Percentiles rank a stretch among this genome's conserved stretches.
phyloP scores from a whole-genome alignment of 2,329 filamentous ascomycete genomes.

The Aureobasidium uvarum region DNA sequence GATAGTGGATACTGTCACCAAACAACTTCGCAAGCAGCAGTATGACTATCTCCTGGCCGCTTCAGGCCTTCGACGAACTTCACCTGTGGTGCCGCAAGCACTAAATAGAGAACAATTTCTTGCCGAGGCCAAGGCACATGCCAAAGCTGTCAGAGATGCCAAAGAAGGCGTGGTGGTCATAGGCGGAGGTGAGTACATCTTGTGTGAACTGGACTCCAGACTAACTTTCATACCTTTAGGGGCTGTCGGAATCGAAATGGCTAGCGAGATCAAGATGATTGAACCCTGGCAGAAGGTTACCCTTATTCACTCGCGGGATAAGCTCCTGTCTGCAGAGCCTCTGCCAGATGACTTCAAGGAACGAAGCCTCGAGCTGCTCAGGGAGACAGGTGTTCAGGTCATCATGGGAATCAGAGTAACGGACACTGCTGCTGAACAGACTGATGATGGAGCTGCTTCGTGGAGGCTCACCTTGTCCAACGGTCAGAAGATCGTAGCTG shows the following conservation, averaged over 20 bases:
- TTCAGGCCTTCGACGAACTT: conserved; percentile 66
- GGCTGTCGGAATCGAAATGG: conserved; percentile 80
- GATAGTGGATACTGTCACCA: conserved; percentile 44
- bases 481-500: conserved; percentile 59
- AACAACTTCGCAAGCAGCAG: conserved; percentile 33
- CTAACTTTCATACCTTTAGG: conserved; percentile 42
- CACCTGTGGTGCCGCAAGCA: conserved; percentile 70
- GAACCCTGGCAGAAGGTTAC: conserved; percentile 66
- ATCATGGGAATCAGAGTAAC: conserved; percentile 56
- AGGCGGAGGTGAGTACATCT: conserved; percentile 58
- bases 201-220: neutral
- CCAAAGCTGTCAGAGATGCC: conserved; percentile 53
- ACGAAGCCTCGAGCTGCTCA: conserved; percentile 57
- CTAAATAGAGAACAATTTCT: conserved; percentile 62
- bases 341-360: conserved; percentile 69
- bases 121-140: conserved; percentile 60
- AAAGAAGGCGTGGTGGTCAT: conserved; percentile 65
- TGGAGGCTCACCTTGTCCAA: conserved; percentile 58
- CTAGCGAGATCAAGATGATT: conserved; percentile 69
- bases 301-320: conserved; percentile 68
- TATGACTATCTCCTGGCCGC: conserved; percentile 78
- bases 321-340: conserved; percentile 70
- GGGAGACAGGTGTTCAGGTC: conserved; percentile 63
- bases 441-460: conserved; percentile 39
- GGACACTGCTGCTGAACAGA: conserved; percentile 48